Conservation (phyloP, 2,329 filamentous ascomycete genomes). For the Verticillium isaacii region DNA sequence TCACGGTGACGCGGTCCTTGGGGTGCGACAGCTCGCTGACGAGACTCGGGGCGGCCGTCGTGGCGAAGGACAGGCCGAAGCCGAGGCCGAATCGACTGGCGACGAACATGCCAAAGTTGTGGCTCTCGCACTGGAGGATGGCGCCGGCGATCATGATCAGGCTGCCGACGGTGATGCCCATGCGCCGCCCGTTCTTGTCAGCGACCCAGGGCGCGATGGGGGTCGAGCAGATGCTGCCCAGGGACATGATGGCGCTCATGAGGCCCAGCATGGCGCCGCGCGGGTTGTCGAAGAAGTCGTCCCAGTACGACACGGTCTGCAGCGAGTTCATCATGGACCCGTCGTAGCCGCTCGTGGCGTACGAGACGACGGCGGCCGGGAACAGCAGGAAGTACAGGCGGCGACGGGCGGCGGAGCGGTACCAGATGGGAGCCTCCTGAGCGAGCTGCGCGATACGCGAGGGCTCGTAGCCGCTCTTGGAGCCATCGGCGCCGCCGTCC, state of each 20-base stretch:
- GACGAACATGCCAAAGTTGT: slow-evolving; percentile 43
- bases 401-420: slow-evolving; percentile 21
- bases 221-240: slow-evolving; percentile 36
- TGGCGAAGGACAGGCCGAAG: slow-evolving; percentile 47
- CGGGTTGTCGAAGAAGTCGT: slow-evolving; percentile 32
- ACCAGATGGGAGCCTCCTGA: slow-evolving; percentile 21
- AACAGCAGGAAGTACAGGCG: slow-evolving; percentile 26
- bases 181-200: slow-evolving; percentile 23
- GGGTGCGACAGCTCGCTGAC: slow-evolving; percentile 49
- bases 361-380: slow-evolving; percentile 27
- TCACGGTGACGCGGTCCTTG: slow-evolving; percentile 46
- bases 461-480: slow-evolving; percentile 13
- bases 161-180: slow-evolving; percentile 23
- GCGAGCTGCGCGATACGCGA: slow-evolving; percentile 23
- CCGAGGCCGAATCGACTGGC: slow-evolving; percentile 48
- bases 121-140: slow-evolving; percentile 23
- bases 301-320: slow-evolving; percentile 36
- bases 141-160: slow-evolving; percentile 25
- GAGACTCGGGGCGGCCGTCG: slow-evolving; percentile 43
- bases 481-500: slow-evolving; percentile 7
- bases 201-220: slow-evolving; percentile 24
- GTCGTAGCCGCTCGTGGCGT: slow-evolving; percentile 42
- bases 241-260: slow-evolving; percentile 38
- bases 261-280: slow-evolving; percentile 23
- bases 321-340: slow-evolving; percentile 46